Conservation (phyloP, 257 asterid species). For the Ilex aquifolium region DNA sequence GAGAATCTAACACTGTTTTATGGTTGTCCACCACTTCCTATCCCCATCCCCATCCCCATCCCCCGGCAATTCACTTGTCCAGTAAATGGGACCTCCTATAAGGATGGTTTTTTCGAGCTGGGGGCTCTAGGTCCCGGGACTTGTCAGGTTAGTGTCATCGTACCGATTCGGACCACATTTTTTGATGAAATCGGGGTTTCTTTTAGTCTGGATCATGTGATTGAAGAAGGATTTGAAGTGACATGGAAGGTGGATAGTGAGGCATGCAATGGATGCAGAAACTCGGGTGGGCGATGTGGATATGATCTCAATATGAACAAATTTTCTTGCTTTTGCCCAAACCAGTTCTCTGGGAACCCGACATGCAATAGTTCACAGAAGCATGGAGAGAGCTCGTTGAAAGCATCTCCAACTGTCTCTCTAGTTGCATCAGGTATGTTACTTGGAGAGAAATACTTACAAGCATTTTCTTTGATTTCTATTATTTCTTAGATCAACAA, state of each 20-base stretch:
- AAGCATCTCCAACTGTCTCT: no score
- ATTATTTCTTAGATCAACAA: no score
- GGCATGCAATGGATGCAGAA: conserved; percentile 33
- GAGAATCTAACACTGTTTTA: conserved; percentile 40
- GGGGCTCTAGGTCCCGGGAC: conserved; percentile 28
- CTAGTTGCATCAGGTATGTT: no score
- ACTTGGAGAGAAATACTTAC: no score
- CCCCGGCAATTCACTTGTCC: conserved; percentile 34
- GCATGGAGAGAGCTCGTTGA: no score
- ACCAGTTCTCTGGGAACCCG: conserved; percentile 13
- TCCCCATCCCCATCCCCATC: conserved; percentile 1
- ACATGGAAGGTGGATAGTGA: conserved; percentile 25
- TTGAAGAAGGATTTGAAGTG: conserved; percentile 44
- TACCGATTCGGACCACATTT: conserved; percentile 25
- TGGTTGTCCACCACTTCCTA: conserved; percentile 32
- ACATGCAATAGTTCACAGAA: conserved; percentile 1
- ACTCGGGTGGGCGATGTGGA: conserved; percentile 53
- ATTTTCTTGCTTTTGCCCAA: conserved; percentile 47
- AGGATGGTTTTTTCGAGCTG: conserved; percentile 19
- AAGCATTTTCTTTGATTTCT: no score
- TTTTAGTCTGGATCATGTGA: conserved; percentile 6
- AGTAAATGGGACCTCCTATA: conserved; percentile 27
- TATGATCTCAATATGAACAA: conserved; percentile 14
- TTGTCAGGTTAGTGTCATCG: conserved; percentile 38
- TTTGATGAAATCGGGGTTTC: conserved; percentile 14